phyloP scores from a whole-genome alignment of 164 flowering plant species.

The Umbilicus rupestris region DNA sequence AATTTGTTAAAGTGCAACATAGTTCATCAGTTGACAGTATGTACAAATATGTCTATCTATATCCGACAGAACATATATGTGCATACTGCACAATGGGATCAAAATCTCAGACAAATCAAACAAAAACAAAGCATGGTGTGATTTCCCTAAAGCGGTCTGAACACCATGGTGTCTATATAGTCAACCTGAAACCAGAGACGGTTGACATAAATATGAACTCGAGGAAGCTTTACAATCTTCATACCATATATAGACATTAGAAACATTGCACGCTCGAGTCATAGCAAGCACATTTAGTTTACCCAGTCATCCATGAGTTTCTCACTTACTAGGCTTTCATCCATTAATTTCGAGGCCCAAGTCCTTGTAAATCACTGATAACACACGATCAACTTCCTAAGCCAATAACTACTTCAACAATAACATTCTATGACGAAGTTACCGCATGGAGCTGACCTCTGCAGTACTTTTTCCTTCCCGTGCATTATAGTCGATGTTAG shows the following conservation, averaged over 20 bases:
- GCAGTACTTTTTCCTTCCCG: conserved; percentile 73
- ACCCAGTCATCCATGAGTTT: neutral
- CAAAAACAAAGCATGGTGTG: neutral
- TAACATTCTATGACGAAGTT: neutral
- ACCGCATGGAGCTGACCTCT: conserved; percentile 41
- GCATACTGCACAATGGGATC: neutral
- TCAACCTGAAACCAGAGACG: neutral
- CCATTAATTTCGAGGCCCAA: neutral
- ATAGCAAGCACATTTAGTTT: neutral
- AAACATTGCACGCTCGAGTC: neutral
- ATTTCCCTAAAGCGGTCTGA: neutral
- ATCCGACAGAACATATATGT: neutral
- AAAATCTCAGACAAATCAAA: neutral
- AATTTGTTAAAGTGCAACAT: too few species aligned
- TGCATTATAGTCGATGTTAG: conserved; percentile 61
- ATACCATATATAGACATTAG: neutral
- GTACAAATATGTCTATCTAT: too few species aligned
- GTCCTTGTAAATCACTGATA: neutral
- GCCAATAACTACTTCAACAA: neutral
- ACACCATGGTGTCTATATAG: neutral
- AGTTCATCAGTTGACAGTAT: too few species aligned
- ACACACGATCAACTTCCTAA: neutral
- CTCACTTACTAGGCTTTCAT: neutral
- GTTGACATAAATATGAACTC: neutral
- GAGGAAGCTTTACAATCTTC: neutral